Base-by-base conservation (phyloP, 768 basidiomycete genomes). In the Mycena vulgaris region DNA sequence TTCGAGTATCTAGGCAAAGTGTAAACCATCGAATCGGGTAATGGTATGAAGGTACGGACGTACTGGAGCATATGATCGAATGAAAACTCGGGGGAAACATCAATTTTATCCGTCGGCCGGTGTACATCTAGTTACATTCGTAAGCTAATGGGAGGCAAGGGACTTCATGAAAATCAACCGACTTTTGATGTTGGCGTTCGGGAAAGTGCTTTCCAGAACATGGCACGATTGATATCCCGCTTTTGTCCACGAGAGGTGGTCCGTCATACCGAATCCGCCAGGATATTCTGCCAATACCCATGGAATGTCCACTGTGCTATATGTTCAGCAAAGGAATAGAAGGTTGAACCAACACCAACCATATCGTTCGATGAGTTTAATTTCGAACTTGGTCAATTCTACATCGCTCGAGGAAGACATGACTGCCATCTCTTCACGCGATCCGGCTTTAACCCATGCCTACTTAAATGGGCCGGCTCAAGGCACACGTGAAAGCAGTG, bases 191-290 rank as follows among this genome's bases (percentile, higher is more conserved):
- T 39, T 39, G 7, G 14, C 39, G 39, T 39, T 8, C 39, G 39
- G 9, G 39, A 39, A 30, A 21, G 81, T 31, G 57, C 82, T 83
- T 77, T 89, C 89, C 58, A 90, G 87, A 17, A 86, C 82, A 78
- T 91, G 91, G 30, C 86, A 83, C 62, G 86, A 83, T 30, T 87
- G 89, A 71, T 90, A 92, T 53, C 92, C 91, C n/a, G 88, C 89
- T 78, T 86, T 88, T 31, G 72, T 79, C 89, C 89, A 91, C 28
- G 87, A 87, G 35, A 86, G 87, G 73, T 76, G 42, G 52, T 62
- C 66, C 35, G 66, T 68, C n/a, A 17, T 45, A 16, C 39, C 39
- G 7, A 64, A 28, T 7, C 56, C 49, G 7, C 45, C 30, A 2
- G 73, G 66, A 27, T 71, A 69, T 0, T 13, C 23, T 23, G 63